Percentiles rank a stretch among this genome's conserved stretches.
Conservation (phyloP, 164 flowering plant genomes). For the Vitis riparia region DNA sequence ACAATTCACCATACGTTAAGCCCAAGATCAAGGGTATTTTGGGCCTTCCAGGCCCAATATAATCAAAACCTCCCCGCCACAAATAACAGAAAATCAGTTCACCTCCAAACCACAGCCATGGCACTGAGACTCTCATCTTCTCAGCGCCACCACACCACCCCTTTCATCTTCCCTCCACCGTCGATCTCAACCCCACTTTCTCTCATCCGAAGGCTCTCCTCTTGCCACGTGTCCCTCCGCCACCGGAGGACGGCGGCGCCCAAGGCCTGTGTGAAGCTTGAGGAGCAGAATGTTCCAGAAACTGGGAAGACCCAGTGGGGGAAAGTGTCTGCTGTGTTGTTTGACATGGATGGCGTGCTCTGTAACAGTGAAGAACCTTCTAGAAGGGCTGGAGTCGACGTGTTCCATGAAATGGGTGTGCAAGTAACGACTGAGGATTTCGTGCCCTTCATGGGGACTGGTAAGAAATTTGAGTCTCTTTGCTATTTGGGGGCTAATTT, state of each 20-base stretch:
- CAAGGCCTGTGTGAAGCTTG: slow-evolving; percentile 46
- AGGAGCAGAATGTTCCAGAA: slow-evolving; percentile 30
- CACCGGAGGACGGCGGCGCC: not conserved
- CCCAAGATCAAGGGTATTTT: too few species aligned
- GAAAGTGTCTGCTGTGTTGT: slow-evolving; percentile 92
- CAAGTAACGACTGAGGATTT: slow-evolving; percentile 77
- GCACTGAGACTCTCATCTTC: too few species aligned
- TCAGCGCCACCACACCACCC: too few species aligned
- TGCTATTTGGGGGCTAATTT: not conserved
- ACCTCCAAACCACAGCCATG: too few species aligned
- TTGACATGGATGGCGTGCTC: slow-evolving; percentile 97
- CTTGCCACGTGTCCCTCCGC: too few species aligned
- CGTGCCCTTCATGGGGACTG: slow-evolving; percentile 92
- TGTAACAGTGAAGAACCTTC: slow-evolving; percentile 94
- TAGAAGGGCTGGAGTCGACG: slow-evolving; percentile 79
- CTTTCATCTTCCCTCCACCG: too few species aligned
- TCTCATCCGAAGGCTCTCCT: too few species aligned
- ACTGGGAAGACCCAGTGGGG: slow-evolving; percentile 52
- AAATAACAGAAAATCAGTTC: too few species aligned
- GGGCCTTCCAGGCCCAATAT: too few species aligned
- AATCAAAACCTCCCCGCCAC: too few species aligned
- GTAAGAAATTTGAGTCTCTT: slow-evolving; percentile 31
- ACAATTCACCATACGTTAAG: too few species aligned
- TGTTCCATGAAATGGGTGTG: slow-evolving; percentile 89
- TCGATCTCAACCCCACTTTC: too few species aligned